Evolutionary conservation across 176 grass and related monocot species (phyloP).

Genomic region (Zea luxurians): DNA sequence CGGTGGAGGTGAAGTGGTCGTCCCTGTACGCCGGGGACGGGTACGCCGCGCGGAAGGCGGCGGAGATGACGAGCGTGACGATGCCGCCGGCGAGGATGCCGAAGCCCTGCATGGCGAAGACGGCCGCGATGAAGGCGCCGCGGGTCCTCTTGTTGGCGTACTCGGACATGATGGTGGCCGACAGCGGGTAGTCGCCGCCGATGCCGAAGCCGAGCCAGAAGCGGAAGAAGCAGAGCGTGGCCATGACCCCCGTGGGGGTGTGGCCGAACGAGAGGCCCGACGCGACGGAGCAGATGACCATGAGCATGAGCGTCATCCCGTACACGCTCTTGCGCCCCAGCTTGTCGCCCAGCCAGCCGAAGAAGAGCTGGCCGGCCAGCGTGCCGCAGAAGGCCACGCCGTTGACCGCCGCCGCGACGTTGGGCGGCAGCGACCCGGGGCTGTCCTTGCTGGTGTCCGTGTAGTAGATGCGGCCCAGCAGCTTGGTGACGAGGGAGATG

Average conservation of each 20-base stretch:
- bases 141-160: constrained; percentile 74
- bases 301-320: constrained; percentile 58
- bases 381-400: constrained; percentile 62
- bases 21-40: constrained; percentile 46
- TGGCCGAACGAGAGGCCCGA: constrained; percentile 64
- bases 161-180: constrained; percentile 78
- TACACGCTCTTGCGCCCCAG: constrained; percentile 67
- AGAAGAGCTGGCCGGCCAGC: constrained; percentile 57
- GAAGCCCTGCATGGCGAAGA: constrained; percentile 80
- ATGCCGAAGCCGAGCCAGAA: constrained; percentile 83
- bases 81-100: constrained; percentile 57
- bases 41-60: constrained; percentile 41
- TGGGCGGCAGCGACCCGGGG: constrained; percentile 47
- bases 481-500: constrained; percentile 53
- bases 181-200: constrained; percentile 75
- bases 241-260: constrained; percentile 39
- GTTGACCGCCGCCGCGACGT: constrained; percentile 50
- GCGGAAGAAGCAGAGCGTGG: constrained; percentile 74
- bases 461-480: constrained; percentile 44
- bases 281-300: constrained; percentile 63
- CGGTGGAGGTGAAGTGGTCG: too few relatives aligned
- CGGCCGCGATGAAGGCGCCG: constrained; percentile 68
- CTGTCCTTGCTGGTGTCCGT: neutral
- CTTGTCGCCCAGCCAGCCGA: constrained; percentile 77
- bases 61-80: constrained; percentile 39